phyloP scores from a whole-genome alignment of 2,329 filamentous ascomycete genomes.

The Alternaria longipes region DNA sequence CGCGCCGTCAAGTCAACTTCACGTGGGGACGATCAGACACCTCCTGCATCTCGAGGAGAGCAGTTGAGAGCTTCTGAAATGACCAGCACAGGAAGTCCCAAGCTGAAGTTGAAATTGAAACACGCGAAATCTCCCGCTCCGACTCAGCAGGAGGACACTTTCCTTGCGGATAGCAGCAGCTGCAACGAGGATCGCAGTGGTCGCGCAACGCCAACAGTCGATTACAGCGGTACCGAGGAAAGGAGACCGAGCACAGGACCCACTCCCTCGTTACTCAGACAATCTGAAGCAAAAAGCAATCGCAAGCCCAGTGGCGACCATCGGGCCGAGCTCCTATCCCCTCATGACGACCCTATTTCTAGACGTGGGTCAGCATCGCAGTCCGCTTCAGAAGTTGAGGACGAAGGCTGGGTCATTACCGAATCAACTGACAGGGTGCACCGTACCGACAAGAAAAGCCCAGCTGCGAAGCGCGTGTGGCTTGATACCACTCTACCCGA shows the following conservation, averaged over 20 bases:
- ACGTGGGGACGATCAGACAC: conserved; percentile 37
- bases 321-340: conserved; percentile 35
- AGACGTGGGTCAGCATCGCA: conserved; percentile 29
- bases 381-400: conserved; percentile 48
- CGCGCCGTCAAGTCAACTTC: conserved; percentile 66
- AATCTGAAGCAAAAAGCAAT: conserved; percentile 35
- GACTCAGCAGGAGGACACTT: conserved; percentile 55
- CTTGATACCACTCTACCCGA: conserved; percentile 52
- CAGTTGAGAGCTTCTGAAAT: conserved; percentile 36
- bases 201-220: conserved; percentile 40
- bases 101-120: conserved; percentile 55
- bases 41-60: conserved; percentile 37
- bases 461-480: conserved; percentile 50
- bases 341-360: conserved; percentile 29
- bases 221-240: conserved; percentile 39
- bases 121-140: conserved; percentile 33
- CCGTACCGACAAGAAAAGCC: conserved; percentile 23
- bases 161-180: conserved; percentile 62
- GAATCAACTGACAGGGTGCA: conserved; percentile 40
- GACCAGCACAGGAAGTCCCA: conserved; percentile 43
- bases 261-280: conserved; percentile 34
- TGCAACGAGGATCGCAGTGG: conserved; percentile 60
- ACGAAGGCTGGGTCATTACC: conserved; percentile 51
- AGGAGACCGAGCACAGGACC: conserved; percentile 44
- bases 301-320: conserved; percentile 36